Conservation (phyloP, 495 filamentous ascomycete genomes). For the Penicillium pancosmium region DNA sequence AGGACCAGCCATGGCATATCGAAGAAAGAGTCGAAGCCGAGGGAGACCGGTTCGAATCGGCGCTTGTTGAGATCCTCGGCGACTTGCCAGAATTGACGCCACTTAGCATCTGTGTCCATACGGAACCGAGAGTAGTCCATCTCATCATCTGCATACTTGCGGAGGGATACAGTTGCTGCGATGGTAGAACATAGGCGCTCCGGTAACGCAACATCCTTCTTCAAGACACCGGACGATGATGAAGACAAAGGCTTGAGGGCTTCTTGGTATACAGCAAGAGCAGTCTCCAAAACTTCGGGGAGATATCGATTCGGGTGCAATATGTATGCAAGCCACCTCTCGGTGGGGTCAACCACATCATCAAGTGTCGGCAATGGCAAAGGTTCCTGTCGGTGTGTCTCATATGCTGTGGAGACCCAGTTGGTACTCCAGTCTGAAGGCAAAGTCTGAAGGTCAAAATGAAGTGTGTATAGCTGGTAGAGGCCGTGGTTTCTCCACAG, state of each 20-base stretch:
- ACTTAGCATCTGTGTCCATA: slow-evolving; percentile 74
- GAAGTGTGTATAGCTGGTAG: slow-evolving; percentile 70
- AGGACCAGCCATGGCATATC: slow-evolving; percentile 82
- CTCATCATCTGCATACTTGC: slow-evolving; percentile 60
- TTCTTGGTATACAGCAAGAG: slow-evolving; percentile 72
- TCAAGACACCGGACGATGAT: slow-evolving; percentile 29
- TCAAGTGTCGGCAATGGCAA: slow-evolving; percentile 57
- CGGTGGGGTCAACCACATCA: slow-evolving; percentile 60
- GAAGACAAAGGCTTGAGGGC: slow-evolving; percentile 50
- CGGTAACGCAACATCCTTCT: slow-evolving; percentile 57
- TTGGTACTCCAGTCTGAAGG: slow-evolving; percentile 62
- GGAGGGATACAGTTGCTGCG: slow-evolving; percentile 61
- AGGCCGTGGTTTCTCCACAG: slow-evolving; percentile 84
- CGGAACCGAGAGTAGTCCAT: slow-evolving; percentile 74
- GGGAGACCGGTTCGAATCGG: slow-evolving; percentile 73
- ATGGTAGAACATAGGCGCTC: slow-evolving; percentile 72
- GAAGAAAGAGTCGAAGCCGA: slow-evolving; percentile 69
- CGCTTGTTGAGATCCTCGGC: slow-evolving; percentile 83
- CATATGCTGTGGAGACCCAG: slow-evolving; percentile 73
- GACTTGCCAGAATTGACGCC: slow-evolving; percentile 86
- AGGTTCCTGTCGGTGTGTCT: slow-evolving; percentile 56
- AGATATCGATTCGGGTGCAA: slow-evolving; percentile 80
- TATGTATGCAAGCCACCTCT: slow-evolving; percentile 62
- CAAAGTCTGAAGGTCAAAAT: slow-evolving; percentile 56
- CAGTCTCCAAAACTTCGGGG: slow-evolving; percentile 76